phyloP scores from a whole-genome alignment of 352 stramenopile genomes.

The Phytophthora fragariae region DNA sequence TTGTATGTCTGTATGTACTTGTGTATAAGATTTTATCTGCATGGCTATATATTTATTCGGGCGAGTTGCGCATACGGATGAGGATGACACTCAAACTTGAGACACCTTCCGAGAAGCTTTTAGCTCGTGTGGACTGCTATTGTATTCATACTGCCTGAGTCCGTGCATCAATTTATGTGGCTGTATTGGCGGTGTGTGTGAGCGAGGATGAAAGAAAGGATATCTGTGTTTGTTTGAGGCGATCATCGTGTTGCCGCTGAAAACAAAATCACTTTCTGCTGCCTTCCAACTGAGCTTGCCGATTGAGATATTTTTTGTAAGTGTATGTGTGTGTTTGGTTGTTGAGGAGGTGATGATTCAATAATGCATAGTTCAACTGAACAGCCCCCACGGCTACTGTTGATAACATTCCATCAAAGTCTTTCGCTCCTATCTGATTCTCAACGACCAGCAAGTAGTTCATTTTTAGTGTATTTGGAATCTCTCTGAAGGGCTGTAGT shows the following conservation, averaged over 20 bases:
- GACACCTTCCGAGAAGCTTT: slow-evolving; percentile 84
- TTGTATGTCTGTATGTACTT: slow-evolving; percentile 9
- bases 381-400: slow-evolving; percentile 55
- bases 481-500: slow-evolving; percentile 73
- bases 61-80: slow-evolving; percentile 37
- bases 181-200: slow-evolving; percentile 19
- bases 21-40: slow-evolving; percentile 18
- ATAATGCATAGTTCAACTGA: slow-evolving; percentile 89
- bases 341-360: slow-evolving; percentile 73
- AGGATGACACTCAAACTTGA: slow-evolving; percentile 82
- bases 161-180: slow-evolving; percentile 22
- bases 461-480: slow-evolving; percentile 43
- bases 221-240: slow-evolving; percentile 76
- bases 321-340: slow-evolving; percentile 16
- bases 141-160: slow-evolving; percentile 90
- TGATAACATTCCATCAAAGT: slow-evolving; percentile 78
- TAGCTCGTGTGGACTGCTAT: slow-evolving; percentile 76
- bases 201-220: slow-evolving; percentile 87
- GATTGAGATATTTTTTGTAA: background rate
- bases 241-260: slow-evolving; percentile 56
- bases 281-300: slow-evolving; percentile 87
- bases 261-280: slow-evolving; percentile 88
- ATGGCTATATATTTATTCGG: slow-evolving; percentile 29
- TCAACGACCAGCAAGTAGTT: slow-evolving; percentile 34
- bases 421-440: slow-evolving; percentile 90